Percentiles rank a stretch among this genome's conserved stretches.
Evolutionary conservation across 352 stramenopile genomes (phyloP).

Genomic region (Phytophthora capsici): DNA sequence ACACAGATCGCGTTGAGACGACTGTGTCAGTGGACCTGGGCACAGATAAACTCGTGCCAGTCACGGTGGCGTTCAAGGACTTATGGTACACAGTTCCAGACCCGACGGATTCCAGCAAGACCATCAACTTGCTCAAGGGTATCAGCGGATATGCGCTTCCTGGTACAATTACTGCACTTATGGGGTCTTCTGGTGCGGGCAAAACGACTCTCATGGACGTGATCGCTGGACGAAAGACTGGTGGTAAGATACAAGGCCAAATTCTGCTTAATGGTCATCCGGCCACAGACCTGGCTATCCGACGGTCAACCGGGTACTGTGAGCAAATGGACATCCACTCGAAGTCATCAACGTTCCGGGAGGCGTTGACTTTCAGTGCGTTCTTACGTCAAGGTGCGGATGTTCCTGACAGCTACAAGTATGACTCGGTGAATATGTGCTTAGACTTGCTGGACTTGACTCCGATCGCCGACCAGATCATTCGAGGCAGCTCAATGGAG

Average conservation of each 20-base stretch:
- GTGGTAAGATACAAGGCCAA: constrained; percentile 16
- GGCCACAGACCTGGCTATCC: constrained; percentile 15
- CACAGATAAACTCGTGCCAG: constrained; percentile 2
- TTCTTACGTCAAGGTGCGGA: constrained; percentile 17
- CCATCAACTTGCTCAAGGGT: constrained; percentile 22
- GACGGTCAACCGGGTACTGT: constrained; percentile 19
- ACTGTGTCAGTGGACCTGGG: neutral
- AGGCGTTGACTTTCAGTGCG: constrained; percentile 20
- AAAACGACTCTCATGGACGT: constrained; percentile 31
- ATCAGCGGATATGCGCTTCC: constrained; percentile 17
- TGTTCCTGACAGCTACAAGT: constrained; percentile 16
- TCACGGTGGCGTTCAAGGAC: constrained; percentile 22
- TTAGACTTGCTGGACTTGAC: constrained; percentile 15
- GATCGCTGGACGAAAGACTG: constrained; percentile 23
- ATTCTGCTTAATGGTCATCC: constrained; percentile 19
- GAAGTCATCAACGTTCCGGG: constrained; percentile 16
- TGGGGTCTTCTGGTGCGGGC: constrained; percentile 23
- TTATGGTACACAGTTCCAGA: constrained; percentile 23
- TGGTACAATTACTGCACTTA: constrained; percentile 23
- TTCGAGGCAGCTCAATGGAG: constrained; percentile 26
- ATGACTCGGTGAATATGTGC: constrained; percentile 12
- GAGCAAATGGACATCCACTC: constrained; percentile 27
- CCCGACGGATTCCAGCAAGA: constrained; percentile 6
- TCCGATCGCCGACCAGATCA: constrained; percentile 25
- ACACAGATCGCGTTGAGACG: neutral